Base-by-base conservation (phyloP, 495 filamentous ascomycete genomes). In the Baudoinia panamericana region DNA sequence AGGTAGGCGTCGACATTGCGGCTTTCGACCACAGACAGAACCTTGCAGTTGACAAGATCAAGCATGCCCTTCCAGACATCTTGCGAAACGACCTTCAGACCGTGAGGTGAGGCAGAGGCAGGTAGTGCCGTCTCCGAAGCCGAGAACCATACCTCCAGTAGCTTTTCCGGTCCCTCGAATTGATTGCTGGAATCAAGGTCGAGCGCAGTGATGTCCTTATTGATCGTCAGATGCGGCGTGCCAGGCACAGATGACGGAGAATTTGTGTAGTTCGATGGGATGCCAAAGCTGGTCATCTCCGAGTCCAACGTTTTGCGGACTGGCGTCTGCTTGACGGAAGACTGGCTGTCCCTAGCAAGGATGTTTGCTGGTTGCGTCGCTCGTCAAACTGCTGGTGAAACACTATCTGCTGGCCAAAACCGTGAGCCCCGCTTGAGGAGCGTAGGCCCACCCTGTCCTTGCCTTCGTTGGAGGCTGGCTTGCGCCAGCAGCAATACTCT, bases 101-200 rank as follows among this genome's bases (percentile, higher is more conserved):
- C 92, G 52, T 72, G 65, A 13, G 80, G 78, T 39, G 72, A 73
- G 17, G 76, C 73, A 25, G 72, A 68, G 2, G 72, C 67, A 0
- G 90, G 81, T 9, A 93, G 74, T 36, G 76, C 66, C 46, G 69
- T 66, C 16, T 86, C 67, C 51, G 80, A 83, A 6, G 92, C 78
- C 25, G 80, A 76, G 59, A 99, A 96, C 92, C 92, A 99, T 52
- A 99, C 90, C 65, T 99, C 92, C 46, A 99, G 74, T 25, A 99
- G 70, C 65, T 99, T 99, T 65, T 99, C 92, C 26, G 92, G 92
- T 36, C 90, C 90, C 72, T 99, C 92, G 56, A 99, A 99, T 48
- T 86, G 86, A 72, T 84, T 93, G 69, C 66, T 83, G 41, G 88
- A 94, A 63, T 99, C 92, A 40, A 96, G 75, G 63, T 94, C 92